Conservation (phyloP, 495 filamentous ascomycete genomes). For the Hypomontagnella submonticulosa region DNA sequence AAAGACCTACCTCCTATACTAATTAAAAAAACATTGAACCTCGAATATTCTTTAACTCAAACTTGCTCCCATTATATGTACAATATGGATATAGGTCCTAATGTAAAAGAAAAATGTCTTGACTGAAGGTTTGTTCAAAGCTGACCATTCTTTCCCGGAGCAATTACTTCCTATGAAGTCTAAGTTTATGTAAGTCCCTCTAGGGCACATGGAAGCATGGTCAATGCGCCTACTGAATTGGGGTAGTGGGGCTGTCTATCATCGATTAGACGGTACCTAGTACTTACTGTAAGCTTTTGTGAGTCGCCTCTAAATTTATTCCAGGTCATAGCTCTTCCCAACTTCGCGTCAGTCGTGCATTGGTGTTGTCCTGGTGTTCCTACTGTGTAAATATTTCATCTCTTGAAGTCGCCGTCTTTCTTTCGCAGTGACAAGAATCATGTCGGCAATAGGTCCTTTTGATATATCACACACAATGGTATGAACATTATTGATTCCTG, state of each 20-base stretch:
- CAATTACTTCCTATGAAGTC: neutral
- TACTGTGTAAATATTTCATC: neutral
- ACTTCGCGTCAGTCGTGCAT: constrained; percentile 1
- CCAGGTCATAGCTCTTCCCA: constrained; percentile 11
- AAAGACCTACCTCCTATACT: constrained; percentile 8
- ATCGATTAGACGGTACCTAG: neutral
- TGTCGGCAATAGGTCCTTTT: neutral
- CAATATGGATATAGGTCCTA: too few relatives aligned
- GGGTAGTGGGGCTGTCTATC: too few relatives aligned
- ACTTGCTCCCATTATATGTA: neutral
- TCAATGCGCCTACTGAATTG: too few relatives aligned
- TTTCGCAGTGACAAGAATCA: neutral
- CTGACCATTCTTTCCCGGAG: too few relatives aligned
- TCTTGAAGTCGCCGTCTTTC: neutral
- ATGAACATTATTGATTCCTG: neutral
- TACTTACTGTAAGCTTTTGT: neutral
- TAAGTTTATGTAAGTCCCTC: constrained; percentile 5
- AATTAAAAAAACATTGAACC: too few relatives aligned
- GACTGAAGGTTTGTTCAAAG: neutral
- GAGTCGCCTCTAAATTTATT: constrained; percentile 8
- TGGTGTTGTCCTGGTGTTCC: neutral
- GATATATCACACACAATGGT: neutral
- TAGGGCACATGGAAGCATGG: too few relatives aligned
- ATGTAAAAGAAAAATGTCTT: constrained; percentile 5
- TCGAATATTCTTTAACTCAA: neutral